Conservation (phyloP, 2,329 filamentous ascomycete species). For the Echinosphaeria canescens region DNA sequence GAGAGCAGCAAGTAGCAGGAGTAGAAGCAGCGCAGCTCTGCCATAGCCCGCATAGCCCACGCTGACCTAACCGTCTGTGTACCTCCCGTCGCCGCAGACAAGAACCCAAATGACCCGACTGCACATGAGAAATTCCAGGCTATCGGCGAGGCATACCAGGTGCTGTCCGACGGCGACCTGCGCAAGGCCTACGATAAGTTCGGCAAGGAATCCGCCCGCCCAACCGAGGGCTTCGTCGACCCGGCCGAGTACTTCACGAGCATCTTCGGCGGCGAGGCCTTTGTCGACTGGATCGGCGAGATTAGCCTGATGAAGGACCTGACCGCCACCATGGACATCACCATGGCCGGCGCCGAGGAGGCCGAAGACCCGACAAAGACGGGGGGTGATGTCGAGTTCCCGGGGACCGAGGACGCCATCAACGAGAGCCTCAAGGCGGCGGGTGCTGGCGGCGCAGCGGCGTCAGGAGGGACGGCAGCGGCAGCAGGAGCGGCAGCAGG, state of each 20-base stretch:
- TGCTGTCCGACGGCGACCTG: constrained; percentile 72
- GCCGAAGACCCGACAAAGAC: constrained; percentile 28
- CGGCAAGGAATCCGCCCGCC: constrained; percentile 87
- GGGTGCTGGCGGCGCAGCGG: constrained; percentile 10
- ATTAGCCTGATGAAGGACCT: constrained; percentile 98
- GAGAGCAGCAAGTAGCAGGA: no score
- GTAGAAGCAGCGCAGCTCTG: no score
- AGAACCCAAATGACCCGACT: constrained; percentile 90
- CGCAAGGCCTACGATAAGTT: constrained; percentile 90
- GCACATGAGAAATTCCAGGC: constrained; percentile 89
- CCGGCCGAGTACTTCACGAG: constrained; percentile 95
- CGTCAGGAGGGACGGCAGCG: constrained; percentile 8
- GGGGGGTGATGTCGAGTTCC: constrained; percentile 24
- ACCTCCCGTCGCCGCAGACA: constrained; percentile 37
- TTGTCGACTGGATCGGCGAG: constrained; percentile 92
- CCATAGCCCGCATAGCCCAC: no score
- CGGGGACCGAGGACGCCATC: constrained; percentile 32
- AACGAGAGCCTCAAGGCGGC: constrained; percentile 26
- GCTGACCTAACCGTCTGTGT: constrained; percentile 4
- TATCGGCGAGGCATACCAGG: constrained; percentile 54
- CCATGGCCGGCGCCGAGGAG: constrained; percentile 60
- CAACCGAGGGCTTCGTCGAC: constrained; percentile 82
- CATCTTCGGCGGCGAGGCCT: constrained; percentile 95
- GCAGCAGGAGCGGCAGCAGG: constrained; percentile 9
- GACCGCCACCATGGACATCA: constrained; percentile 96